Base-by-base conservation (phyloP, 768 basidiomycete species). In the Mycena rosella region DNA sequence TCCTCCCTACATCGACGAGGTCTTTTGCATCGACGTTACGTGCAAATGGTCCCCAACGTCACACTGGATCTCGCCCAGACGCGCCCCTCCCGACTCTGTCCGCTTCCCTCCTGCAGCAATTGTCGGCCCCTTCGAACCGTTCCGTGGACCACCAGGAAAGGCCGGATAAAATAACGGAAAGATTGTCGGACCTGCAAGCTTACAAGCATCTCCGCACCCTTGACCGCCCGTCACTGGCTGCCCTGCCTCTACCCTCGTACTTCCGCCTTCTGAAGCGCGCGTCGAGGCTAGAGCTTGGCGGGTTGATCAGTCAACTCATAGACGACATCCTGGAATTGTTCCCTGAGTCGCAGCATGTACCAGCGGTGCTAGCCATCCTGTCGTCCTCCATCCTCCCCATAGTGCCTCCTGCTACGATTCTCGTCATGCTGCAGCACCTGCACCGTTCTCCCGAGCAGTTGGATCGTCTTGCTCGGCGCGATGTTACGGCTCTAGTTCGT, bases 251-350 rank as follows among this genome's bases (percentile, higher is more conserved):
- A 29, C 7, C 58, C 13, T 55, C 58, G 20, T 67, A 63, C 52
- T 44, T 68, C 48, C 10, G 17, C 18, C 62, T 71, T 22, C 14
- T 71, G 30, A 34, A 40, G 54, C 53, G 57, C 71, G 26, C 73
- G 69, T 32, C 64, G 24, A 66, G 55, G 57, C 45, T 22, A 75
- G 73, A 56, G 38, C 74, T 42, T 14, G 44, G 22, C 32, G 47
- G 36, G 11, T 24, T 70, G 70, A 62, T 72, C 53, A 63, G 76
- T 69, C 51, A 74, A 32, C 69, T 76, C 27, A 70, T 74, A 32
- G 44, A 29, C n/a, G 77, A 78, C 60, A 64, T 78, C 18, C 52
- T 76, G n/a, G 73, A 75, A 10, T 22, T 56, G 9, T 69, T 63
- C 56, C 52, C 57, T 22, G 20, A 49, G 30, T 30, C 65, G 1